A percentile compares a stretch with the other conserved stretches of the same genome.
Evolutionary conservation across 768 basidiomycete genomes (phyloP).

Genomic region (Agaricus subrufescens): DNA sequence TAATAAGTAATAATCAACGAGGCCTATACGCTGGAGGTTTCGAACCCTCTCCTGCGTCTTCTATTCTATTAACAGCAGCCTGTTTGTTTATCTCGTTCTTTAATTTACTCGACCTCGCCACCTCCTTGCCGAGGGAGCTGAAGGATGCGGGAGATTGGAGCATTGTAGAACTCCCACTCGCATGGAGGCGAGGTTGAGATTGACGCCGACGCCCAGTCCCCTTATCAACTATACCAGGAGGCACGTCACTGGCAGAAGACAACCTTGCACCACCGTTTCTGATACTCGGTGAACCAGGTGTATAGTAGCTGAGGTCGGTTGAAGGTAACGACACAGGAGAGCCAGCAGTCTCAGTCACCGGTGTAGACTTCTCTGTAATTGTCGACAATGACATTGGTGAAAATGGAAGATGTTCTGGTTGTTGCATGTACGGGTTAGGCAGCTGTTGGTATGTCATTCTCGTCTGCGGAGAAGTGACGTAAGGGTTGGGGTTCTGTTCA

Average conservation of each 20-base stretch:
- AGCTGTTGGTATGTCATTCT: background rate
- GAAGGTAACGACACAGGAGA: background rate
- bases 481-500: background rate
- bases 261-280: background rate
- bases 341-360: background rate
- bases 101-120: background rate
- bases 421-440: background rate
- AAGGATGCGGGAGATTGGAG: background rate
- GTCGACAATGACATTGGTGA: conserved; percentile 1
- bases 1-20: background rate
- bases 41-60: background rate
- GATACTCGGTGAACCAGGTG: background rate
- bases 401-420: background rate
- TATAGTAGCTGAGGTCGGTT: background rate
- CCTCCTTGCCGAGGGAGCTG: background rate
- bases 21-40: conserved; percentile 1
- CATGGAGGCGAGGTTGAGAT: background rate
- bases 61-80: background rate
- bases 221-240: background rate
- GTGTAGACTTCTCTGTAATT: conserved; percentile 5
- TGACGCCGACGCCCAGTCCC: background rate
- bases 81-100: background rate
- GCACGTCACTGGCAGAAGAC: background rate
- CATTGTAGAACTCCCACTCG: background rate
- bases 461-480: background rate